Conservation (phyloP, 2,329 filamentous ascomycete genomes). For the Thielaviopsis ethacetica region DNA sequence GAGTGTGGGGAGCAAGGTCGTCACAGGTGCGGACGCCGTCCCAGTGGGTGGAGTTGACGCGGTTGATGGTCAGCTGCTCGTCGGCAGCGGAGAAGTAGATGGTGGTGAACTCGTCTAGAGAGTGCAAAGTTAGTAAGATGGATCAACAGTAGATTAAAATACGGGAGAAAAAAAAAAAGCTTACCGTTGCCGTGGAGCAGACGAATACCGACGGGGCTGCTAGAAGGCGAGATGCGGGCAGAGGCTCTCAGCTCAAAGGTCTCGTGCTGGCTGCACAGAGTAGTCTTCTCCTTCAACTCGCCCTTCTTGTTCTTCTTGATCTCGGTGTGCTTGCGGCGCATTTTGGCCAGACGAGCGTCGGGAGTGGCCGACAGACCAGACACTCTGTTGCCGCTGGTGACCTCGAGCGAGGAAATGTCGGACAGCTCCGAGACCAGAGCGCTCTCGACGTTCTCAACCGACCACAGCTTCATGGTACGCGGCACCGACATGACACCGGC, state of each 20-base stretch:
- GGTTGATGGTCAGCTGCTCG: slow-evolving; percentile 13
- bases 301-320: slow-evolving; percentile 10
- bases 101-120: slow-evolving; percentile 11
- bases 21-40: slow-evolving; percentile 6
- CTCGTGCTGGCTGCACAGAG: slow-evolving; percentile 7
- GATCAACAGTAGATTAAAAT: not conserved
- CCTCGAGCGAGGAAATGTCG: slow-evolving; percentile 7
- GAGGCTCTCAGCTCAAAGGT: slow-evolving; percentile 6
- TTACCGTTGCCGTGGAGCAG: slow-evolving; percentile 10
- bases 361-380: slow-evolving; percentile 4
- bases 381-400: slow-evolving; percentile 1
- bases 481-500: slow-evolving; percentile 7
- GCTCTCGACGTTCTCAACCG: slow-evolving; percentile 5
- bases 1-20: slow-evolving; percentile 11
- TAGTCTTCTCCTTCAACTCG: slow-evolving; percentile 3
- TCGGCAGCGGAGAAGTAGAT: slow-evolving; percentile 12
- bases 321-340: slow-evolving; percentile 7
- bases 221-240: not conserved
- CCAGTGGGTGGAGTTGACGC: slow-evolving; percentile 12
- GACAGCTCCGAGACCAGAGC: slow-evolving; percentile 1
- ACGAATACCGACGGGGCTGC: slow-evolving; percentile 6
- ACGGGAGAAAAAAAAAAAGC: not conserved
- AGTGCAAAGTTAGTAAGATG: not conserved
- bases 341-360: slow-evolving; percentile 2
- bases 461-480: slow-evolving; percentile 7